Evolutionary conservation across 768 basidiomycete genomes (phyloP), one percentile per base, ranked within the genome.

Genomic region (Lactarius quietus): DNA sequence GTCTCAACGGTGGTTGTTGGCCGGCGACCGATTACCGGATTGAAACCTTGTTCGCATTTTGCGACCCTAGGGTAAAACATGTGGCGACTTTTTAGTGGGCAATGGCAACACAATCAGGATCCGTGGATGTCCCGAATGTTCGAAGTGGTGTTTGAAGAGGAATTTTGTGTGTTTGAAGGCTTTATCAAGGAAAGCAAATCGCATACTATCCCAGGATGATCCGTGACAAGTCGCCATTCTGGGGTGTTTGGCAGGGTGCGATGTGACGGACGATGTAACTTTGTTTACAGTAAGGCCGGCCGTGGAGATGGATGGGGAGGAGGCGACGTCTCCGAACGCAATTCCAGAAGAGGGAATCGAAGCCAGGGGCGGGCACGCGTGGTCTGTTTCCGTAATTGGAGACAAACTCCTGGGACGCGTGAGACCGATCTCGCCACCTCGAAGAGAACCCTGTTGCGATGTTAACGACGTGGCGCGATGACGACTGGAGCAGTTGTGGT

Each of bases 341-440:
- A 12, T 26, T 48, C 48, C 48, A 45, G 35, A 48, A 48, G 36
- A 28, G 33, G 63, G 23, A 53, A 64, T 53, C 26, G 41, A 41
- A 58, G 57, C 51, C 57, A 64, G 63, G 63, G 39, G 57, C 36
- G 61, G 33, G 54, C 45, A 43, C 53, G 7, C 23, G 38, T 38
- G 62, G 20, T 15, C 14, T 12, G 41, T 43, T 55, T 62, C 35
- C 48, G 48, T 51, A 51, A 51, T 51, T n/a, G 48, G n/a, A 51
- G 60, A 52, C 26, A 39, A 61, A 52, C 60, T 61, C 41, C 61
- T 35, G 54, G 43, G 14, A 51, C 48, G 48, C 53, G 39, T 28
- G 41, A 20, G 38, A 26, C 6, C 23, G 48, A 51, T 51, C 29
- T 55, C 14, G 31, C 26, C 36, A 41, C 33, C 36, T 56, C 43